A percentile compares a stretch with the other conserved stretches of the same genome.
Conservation (phyloP, 345 rosid genomes). For the Melaleuca quinquenervia region DNA sequence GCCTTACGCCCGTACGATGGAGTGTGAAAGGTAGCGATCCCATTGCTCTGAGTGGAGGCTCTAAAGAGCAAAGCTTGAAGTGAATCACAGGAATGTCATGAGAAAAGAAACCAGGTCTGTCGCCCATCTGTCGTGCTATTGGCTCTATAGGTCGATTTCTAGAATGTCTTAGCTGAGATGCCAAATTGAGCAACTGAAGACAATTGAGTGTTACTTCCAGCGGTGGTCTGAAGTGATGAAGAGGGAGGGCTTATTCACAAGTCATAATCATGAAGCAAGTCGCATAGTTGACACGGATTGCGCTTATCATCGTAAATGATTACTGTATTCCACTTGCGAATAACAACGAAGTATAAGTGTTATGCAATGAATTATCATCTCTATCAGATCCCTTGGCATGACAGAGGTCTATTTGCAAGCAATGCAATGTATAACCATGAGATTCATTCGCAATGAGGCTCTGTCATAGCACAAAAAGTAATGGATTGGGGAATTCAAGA, state of each 20-base stretch:
- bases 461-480: not conserved
- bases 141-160: not conserved
- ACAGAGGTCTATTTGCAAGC: not conserved
- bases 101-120: not conserved
- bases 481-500: not conserved
- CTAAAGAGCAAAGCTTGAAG: not conserved
- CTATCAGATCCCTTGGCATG: not conserved
- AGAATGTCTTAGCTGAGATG: not conserved
- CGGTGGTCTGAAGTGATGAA: not conserved
- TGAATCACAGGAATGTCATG: not conserved
- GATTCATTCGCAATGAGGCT: not conserved
- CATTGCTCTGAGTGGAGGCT: not conserved
- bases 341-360: not conserved
- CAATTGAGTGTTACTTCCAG: not conserved
- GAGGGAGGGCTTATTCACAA: not conserved
- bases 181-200: not conserved
- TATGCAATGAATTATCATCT: not conserved
- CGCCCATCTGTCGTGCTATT: not conserved
- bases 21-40: not conserved
- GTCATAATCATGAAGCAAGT: not conserved
- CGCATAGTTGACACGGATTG: not conserved
- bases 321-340: not conserved
- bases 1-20: not conserved
- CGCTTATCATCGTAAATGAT: not conserved
- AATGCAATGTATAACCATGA: not conserved